Conservation (phyloP, 805 yeast species). For the Saccharomycodes ludwigii region DNA sequence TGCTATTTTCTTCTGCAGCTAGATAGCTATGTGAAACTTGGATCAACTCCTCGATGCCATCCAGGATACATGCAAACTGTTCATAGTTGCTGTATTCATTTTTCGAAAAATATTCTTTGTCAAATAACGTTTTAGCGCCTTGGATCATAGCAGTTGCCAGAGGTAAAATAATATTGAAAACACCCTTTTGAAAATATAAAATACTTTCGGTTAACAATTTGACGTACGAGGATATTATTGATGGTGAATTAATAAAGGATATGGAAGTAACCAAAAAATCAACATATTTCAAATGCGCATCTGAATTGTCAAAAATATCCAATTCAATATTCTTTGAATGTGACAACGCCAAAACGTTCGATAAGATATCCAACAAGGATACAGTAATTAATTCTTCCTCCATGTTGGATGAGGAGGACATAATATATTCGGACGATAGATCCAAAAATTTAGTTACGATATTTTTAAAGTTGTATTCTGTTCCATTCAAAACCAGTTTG, state of each 20-base stretch:
- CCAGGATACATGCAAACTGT: conserved; percentile 32
- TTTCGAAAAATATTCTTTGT: conserved; percentile 8
- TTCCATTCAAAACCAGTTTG: conserved; percentile 40
- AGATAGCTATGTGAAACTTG: conserved; percentile 44
- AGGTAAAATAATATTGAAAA: conserved; percentile 43
- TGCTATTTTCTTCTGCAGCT: conserved; percentile 23
- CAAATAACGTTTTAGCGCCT: conserved; percentile 14
- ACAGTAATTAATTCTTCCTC: conserved; percentile 23
- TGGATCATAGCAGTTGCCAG: conserved; percentile 34
- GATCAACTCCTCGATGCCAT: conserved; percentile 58
- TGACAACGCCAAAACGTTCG: conserved; percentile 20
- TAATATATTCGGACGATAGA: conserved; percentile 21
- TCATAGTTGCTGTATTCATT: conserved; percentile 31
- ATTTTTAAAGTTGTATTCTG: conserved; percentile 38
- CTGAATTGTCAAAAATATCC: conserved; percentile 20
- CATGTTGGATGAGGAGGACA: conserved; percentile 8
- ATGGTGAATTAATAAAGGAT: conserved; percentile 29
- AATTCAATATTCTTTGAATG: conserved; percentile 20
- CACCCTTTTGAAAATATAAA: conserved; percentile 34
- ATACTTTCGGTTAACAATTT: conserved; percentile 39
- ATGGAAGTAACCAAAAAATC: conserved; percentile 40
- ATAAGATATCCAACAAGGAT: conserved; percentile 20
- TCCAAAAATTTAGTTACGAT: conserved; percentile 32
- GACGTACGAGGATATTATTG: conserved; percentile 23
- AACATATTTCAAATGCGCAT: conserved; percentile 23